Evolutionary conservation across 306 rosid genomes (phyloP), one percentile per base, ranked within the genome.

Genomic region (Abrus precatorius): DNA sequence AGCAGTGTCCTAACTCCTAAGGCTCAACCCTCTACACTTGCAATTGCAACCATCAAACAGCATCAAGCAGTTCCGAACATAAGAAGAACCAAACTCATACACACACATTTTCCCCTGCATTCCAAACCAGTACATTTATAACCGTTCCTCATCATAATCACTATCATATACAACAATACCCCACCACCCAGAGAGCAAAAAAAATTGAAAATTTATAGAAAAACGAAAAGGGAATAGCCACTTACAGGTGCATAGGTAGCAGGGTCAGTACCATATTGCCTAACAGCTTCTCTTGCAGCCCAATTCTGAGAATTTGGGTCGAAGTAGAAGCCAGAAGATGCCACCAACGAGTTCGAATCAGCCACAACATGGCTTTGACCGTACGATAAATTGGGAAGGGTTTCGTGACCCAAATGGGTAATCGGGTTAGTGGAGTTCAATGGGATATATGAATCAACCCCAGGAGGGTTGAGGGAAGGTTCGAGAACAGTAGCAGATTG

Each of bases 261-360:
- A 5, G 84, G 81, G 77, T 84, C 84, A 7, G 8, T 2, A 14
- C 87, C 87, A 64, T n/a, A 84, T 36, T 79, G 84, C 68, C 67
- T 48, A 40, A 84, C 84, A 75, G 84, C 81, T 27, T 78, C 87
- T 43, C 84, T 79, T 7, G 82, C 84, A 69, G 78, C 79, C 87
- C 82, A 80, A 75, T 34, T 53, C 44, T 80, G 84, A 3, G 67
- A 49, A 68, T 82, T 75, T n/a, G 81, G 77, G 40, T 69, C 75
- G 20, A 7, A 44, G 29, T 69, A 84, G 64, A 80, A 80, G 14
- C 64, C 84, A 45, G 77, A 60, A 76, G 85, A 29, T 1, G 48
- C 36, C 13, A 1, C 61, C 71, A 74, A 34, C 5, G 80, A 45
- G 56, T 56, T 74, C 5, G 84, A 47, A 69, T 80, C 81, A 4